These are phyloP conservation scores for Clonostachys byssicola DNA, from an alignment of 2,329 filamentous ascomycete species.

Conservation along the genomic window DNA sequence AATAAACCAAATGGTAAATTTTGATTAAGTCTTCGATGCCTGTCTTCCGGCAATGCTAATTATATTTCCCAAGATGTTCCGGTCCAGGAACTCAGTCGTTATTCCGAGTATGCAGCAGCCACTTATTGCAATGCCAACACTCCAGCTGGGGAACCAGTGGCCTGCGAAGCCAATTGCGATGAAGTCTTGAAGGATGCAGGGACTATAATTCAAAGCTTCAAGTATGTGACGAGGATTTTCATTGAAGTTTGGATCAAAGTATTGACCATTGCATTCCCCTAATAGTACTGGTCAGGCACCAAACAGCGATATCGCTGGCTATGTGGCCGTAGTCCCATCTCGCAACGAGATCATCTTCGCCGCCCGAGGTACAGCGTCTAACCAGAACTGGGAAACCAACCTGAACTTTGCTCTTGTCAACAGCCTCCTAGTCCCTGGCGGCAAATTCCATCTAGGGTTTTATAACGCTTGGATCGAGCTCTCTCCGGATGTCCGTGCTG, in stretches of 20 bases:
- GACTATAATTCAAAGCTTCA: conserved; percentile 34
- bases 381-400: conserved; percentile 60
- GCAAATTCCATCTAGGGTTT: conserved; percentile 55
- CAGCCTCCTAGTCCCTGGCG: conserved; percentile 31
- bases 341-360: conserved; percentile 52
- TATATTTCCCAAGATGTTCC: conserved; percentile 17
- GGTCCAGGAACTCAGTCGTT: conserved; percentile 37
- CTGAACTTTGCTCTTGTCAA: conserved; percentile 18
- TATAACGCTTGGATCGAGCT: conserved; percentile 53
- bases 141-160: conserved; percentile 28
- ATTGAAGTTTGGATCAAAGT: conserved; percentile 2
- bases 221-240: conserved; percentile 15
- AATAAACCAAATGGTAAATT: not conserved
- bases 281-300: conserved; percentile 20
- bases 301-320: conserved; percentile 43
- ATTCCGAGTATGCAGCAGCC: conserved; percentile 45
- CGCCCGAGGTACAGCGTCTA: conserved; percentile 52
- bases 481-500: conserved; percentile 27
- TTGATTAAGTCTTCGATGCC: too few relatives aligned
- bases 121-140: conserved; percentile 45
- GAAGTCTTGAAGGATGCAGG: conserved; percentile 34
- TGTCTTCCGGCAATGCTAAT: too few relatives aligned
- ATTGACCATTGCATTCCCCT: not conserved
- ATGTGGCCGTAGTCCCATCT: conserved; percentile 42
- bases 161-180: conserved; percentile 38